Percentiles rank a stretch among this genome's conserved stretches.
Evolutionary conservation across 1,284 basidiomycete genomes (phyloP).

Genomic region (Stygiomarasmius scandens): DNA sequence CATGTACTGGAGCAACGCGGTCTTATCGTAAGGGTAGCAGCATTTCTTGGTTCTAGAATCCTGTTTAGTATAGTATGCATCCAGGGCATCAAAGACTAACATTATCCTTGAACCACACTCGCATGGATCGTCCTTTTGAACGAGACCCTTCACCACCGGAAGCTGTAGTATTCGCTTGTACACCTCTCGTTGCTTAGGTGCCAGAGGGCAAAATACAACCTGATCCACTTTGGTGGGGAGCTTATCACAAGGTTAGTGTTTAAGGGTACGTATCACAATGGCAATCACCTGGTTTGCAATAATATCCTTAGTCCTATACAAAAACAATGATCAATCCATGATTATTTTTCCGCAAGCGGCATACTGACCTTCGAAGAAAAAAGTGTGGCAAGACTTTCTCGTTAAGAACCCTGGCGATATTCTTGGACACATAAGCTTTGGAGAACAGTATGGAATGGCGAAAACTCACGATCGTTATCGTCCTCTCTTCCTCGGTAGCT

Average conservation of each 20-base stretch:
- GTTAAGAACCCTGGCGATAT: conserved; percentile 59
- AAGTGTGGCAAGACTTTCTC: conserved; percentile 72
- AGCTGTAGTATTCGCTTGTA: conserved; percentile 72
- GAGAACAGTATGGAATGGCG: background rate
- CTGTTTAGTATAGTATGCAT: background rate
- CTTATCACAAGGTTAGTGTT: conserved; percentile 38
- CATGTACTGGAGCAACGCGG: conserved; percentile 74
- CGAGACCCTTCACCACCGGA: conserved; percentile 64
- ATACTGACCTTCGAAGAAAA: conserved; percentile 71
- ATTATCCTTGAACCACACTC: conserved; percentile 63
- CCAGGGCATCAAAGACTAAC: conserved; percentile 38
- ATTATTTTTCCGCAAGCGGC: background rate
- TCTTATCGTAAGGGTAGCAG: conserved; percentile 61
- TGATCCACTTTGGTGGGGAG: conserved; percentile 82
- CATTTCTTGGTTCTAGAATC: conserved; percentile 61
- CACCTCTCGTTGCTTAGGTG: conserved; percentile 62
- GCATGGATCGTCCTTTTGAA: conserved; percentile 71
- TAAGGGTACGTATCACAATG: conserved; percentile 6
- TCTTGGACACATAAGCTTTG: background rate
- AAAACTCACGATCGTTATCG: conserved; percentile 53
- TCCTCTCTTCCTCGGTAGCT: conserved; percentile 64
- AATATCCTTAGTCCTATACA: conserved; percentile 76
- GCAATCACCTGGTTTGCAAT: conserved; percentile 68
- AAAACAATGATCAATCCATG: background rate
- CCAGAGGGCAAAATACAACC: conserved; percentile 88